Evolutionary conservation across 1,284 basidiomycete genomes (phyloP).

Genomic region (Cronartium quercuum): DNA sequence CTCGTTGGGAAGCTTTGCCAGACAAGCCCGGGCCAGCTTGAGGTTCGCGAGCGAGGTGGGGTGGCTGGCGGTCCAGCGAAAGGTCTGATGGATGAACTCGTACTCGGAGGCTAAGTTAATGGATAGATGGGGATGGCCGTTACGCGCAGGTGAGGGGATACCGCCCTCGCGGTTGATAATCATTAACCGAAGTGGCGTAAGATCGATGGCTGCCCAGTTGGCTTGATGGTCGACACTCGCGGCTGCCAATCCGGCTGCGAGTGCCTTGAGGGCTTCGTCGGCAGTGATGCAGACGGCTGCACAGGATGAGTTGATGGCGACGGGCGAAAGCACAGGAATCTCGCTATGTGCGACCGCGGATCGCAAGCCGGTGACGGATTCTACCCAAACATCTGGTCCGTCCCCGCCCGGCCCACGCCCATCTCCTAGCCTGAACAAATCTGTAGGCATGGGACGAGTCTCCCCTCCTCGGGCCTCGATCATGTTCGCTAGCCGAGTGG

Average conservation of each 20-base stretch:
- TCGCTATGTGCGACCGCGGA: slow-evolving; percentile 83
- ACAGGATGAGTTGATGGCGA: slow-evolving; percentile 84
- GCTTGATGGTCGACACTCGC: slow-evolving; percentile 49
- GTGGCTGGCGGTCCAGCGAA: slow-evolving; percentile 72
- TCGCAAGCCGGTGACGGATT: slow-evolving; percentile 71
- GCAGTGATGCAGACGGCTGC: slow-evolving; percentile 76
- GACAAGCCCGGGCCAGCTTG: slow-evolving; percentile 75
- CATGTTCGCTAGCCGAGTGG: slow-evolving; percentile 60
- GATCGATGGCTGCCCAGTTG: slow-evolving; percentile 55
- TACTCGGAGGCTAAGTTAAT: slow-evolving; percentile 90
- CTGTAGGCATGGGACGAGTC: slow-evolving; percentile 77
- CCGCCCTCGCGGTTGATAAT: slow-evolving; percentile 97
- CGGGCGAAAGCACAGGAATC: slow-evolving; percentile 91
- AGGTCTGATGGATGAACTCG: slow-evolving; percentile 77
- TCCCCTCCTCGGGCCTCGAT: slow-evolving; percentile 77
- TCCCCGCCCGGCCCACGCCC: slow-evolving; percentile 59
- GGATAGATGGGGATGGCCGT: slow-evolving; percentile 86
- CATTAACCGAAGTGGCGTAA: slow-evolving; percentile 88
- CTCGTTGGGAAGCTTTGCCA: slow-evolving; percentile 83
- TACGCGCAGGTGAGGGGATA: slow-evolving; percentile 91
- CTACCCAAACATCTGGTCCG: slow-evolving; percentile 43
- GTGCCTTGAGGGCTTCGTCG: slow-evolving; percentile 83
- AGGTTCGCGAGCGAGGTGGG: slow-evolving; percentile 84
- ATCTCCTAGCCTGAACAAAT: slow-evolving; percentile 69
- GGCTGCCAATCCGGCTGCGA: slow-evolving; percentile 70